Conservation (phyloP, 164 flowering plant genomes). For the Cinnamomum micranthum region DNA sequence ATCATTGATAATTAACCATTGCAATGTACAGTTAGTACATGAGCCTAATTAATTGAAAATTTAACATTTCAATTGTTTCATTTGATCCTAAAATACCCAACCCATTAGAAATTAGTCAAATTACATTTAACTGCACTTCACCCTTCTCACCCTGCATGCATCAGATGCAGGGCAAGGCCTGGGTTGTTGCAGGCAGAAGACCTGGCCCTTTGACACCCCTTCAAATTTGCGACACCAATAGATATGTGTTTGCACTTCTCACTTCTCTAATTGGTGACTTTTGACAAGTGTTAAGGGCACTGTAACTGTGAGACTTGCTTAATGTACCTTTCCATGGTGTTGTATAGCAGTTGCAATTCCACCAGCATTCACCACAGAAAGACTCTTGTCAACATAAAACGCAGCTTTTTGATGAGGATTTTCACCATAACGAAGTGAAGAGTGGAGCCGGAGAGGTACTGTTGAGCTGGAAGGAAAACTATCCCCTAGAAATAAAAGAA, state of each 20-base stretch:
- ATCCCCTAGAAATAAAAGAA: constrained; percentile 32
- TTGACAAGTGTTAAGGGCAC: background rate
- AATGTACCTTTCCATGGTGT: constrained; percentile 89
- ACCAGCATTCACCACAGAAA: constrained; percentile 74
- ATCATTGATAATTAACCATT: too few relatives aligned
- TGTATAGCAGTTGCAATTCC: constrained; percentile 94
- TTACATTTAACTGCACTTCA: too few relatives aligned
- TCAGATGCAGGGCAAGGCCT: background rate
- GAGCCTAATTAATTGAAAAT: too few relatives aligned
- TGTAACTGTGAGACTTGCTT: background rate
- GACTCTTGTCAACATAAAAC: constrained; percentile 81
- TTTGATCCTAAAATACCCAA: too few relatives aligned
- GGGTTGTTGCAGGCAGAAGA: too few relatives aligned
- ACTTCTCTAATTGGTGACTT: background rate
- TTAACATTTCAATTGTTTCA: too few relatives aligned
- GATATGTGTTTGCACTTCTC: background rate
- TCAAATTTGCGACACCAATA: background rate
- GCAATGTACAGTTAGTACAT: too few relatives aligned
- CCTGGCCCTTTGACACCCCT: too few relatives aligned
- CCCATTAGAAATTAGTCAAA: too few relatives aligned
- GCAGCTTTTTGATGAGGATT: constrained; percentile 98
- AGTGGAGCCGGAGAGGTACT: background rate
- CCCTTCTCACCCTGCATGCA: background rate
- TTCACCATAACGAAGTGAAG: constrained; percentile 92
- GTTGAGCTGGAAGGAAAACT: constrained; percentile 70